phyloP scores from a whole-genome alignment of 495 filamentous ascomycete genomes.

The Thermothielavioides terrestris region DNA sequence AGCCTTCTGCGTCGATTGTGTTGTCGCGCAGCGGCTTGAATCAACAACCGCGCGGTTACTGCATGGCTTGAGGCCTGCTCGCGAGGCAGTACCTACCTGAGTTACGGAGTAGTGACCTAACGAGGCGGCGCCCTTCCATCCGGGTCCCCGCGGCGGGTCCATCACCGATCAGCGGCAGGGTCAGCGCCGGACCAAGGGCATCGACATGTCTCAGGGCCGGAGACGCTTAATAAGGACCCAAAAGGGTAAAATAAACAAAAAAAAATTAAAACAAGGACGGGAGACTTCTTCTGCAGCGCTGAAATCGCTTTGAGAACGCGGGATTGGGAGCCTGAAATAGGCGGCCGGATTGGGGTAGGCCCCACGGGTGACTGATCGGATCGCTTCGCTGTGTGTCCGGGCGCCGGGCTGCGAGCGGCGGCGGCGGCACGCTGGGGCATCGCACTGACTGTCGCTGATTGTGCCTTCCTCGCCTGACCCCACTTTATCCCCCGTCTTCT shows the following conservation, averaged over 20 bases:
- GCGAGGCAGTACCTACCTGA: background rate
- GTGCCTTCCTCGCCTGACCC: constrained; percentile 13
- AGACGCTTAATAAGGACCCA: background rate
- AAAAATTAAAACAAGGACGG: background rate
- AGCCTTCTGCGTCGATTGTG: background rate
- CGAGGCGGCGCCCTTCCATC: background rate
- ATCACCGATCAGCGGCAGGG: constrained; percentile 10
- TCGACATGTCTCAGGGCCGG: constrained; percentile 14
- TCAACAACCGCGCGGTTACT: too few relatives aligned
- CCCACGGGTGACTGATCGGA: too few relatives aligned
- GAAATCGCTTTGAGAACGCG: too few relatives aligned
- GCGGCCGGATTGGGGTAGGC: too few relatives aligned
- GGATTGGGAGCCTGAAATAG: too few relatives aligned
- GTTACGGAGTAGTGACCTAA: too few relatives aligned
- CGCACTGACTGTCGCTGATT: constrained; percentile 3
- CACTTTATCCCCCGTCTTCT: constrained; percentile 24
- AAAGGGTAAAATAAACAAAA: background rate
- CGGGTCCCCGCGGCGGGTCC: background rate
- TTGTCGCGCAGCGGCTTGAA: too few relatives aligned
- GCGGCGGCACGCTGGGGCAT: constrained; percentile 6
- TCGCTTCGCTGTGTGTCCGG: constrained; percentile 7
- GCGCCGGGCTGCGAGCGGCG: constrained; percentile 14
- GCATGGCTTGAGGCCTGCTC: background rate
- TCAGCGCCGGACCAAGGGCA: constrained; percentile 11
- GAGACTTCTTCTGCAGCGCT: too few relatives aligned